A percentile compares a stretch with the other conserved stretches of the same genome.
Conservation (phyloP, 1,139 yeast genomes). For the Geotrichum macrosporum region DNA sequence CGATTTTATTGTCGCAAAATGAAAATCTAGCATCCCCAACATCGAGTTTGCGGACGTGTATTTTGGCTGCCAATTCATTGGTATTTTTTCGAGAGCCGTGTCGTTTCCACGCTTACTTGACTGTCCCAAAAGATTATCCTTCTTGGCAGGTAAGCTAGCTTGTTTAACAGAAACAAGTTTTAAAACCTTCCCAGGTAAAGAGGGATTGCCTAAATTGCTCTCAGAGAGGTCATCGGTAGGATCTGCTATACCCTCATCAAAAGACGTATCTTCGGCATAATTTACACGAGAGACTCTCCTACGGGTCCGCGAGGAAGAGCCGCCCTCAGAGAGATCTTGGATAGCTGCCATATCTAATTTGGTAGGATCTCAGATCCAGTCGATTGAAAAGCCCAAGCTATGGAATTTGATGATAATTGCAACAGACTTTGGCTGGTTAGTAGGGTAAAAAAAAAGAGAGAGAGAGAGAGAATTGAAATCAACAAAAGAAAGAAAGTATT, state of each 20-base stretch:
- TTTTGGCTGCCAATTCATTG: slow-evolving; percentile 39
- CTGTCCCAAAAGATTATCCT: not conserved
- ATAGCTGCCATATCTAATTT: slow-evolving; percentile 5
- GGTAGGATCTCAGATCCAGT: not conserved
- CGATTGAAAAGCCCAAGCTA: not conserved
- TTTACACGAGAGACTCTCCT: slow-evolving; percentile 33
- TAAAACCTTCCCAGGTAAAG: not conserved
- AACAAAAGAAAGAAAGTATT: too few relatives aligned
- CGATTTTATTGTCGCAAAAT: slow-evolving; percentile 40
- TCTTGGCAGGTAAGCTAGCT: not conserved
- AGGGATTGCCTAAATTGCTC: not conserved
- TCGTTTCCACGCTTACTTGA: slow-evolving; percentile 3
- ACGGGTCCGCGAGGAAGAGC: slow-evolving; percentile 24
- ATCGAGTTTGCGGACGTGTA: slow-evolving; percentile 30
- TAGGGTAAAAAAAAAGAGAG: not conserved
- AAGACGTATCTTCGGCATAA: slow-evolving; percentile 31
- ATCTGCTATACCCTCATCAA: slow-evolving; percentile 9
- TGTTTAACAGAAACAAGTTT: not conserved
- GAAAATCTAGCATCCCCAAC: slow-evolving; percentile 38
- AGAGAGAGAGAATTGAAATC: too few relatives aligned
- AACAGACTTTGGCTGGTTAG: not conserved
- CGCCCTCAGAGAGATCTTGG: slow-evolving; percentile 4
- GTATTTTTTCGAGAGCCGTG: slow-evolving; percentile 22
- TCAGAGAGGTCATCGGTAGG: not conserved
- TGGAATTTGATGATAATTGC: not conserved